A percentile compares a stretch with the other conserved stretches of the same genome.
Evolutionary conservation across 768 basidiomycete species (phyloP).

Genomic region (Trametes villosa): DNA sequence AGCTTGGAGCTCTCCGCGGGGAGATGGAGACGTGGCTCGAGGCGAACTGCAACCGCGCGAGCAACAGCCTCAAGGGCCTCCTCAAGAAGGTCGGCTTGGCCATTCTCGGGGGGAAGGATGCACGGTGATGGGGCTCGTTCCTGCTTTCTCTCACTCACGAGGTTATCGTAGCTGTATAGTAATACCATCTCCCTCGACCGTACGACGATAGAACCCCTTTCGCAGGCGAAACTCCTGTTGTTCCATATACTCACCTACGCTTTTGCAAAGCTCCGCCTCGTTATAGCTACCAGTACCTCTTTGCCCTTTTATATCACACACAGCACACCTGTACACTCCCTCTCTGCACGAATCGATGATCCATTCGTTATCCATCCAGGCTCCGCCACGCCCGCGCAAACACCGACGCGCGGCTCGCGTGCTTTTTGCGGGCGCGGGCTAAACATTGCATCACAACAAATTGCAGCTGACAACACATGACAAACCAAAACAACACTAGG

Average conservation of each 20-base stretch:
- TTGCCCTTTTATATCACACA: background rate
- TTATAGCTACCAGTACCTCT: background rate
- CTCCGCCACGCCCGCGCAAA: background rate
- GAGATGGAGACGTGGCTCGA: conserved; percentile 92
- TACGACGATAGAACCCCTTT: background rate
- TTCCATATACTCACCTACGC: background rate
- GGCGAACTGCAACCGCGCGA: conserved; percentile 84
- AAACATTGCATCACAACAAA: conserved; percentile 32
- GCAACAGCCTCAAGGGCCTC: conserved; percentile 77
- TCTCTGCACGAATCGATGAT: background rate
- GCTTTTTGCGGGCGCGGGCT: conserved; percentile 10
- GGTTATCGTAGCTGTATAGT: background rate
- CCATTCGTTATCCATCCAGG: background rate
- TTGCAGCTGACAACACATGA: conserved; percentile 31
- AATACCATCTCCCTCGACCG: background rate
- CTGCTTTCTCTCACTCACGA: background rate
- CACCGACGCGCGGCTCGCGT: conserved; percentile 2
- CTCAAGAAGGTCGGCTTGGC: conserved; percentile 81
- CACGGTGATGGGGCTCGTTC: background rate
- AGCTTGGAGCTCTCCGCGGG: conserved; percentile 62
- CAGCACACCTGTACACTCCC: background rate
- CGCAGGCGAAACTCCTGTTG: background rate
- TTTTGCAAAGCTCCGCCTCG: background rate
- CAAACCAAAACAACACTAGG: conserved; percentile 29
- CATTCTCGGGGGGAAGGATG: conserved; percentile 38